phyloP scores from a whole-genome alignment of 495 filamentous ascomycete species.

The Aspergillus taichungensis region DNA sequence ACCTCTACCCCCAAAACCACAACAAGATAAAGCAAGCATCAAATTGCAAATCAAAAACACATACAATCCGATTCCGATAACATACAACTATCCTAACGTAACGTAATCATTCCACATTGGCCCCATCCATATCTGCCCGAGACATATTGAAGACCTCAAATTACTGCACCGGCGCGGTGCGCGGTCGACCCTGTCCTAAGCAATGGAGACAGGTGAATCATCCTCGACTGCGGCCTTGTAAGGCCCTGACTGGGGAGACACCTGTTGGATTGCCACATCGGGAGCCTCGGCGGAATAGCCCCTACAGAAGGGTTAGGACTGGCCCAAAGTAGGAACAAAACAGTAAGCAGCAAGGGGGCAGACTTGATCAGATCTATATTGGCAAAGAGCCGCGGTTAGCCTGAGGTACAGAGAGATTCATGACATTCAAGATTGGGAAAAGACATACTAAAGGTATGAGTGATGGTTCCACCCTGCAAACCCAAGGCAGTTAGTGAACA shows the following conservation, averaged over 20 bases:
- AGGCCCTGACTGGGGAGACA: constrained; percentile 55
- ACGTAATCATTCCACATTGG: too few relatives aligned
- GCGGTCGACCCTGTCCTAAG: constrained; percentile 7
- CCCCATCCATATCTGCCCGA: too few relatives aligned
- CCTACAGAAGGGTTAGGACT: constrained; percentile 34
- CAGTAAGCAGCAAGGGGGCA: not conserved
- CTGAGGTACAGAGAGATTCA: not conserved
- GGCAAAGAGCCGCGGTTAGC: constrained; percentile 1
- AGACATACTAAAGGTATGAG: not conserved
- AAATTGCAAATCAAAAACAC: too few relatives aligned
- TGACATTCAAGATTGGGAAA: not conserved
- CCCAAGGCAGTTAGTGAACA: not conserved
- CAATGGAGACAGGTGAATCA: constrained; percentile 50
- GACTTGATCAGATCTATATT: constrained; percentile 44
- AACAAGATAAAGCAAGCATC: too few relatives aligned
- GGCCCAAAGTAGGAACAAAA: not conserved
- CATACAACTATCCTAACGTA: too few relatives aligned
- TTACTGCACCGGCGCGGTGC: not conserved
- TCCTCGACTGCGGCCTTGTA: constrained; percentile 68
- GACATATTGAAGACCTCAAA: too few relatives aligned
- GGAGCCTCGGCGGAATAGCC: constrained; percentile 71
- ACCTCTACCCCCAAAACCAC: too few relatives aligned
- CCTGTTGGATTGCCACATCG: constrained; percentile 54
- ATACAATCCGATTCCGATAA: too few relatives aligned
- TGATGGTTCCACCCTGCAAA: constrained; percentile 22